Evolutionary conservation across 108 stramenopile genomes (phyloP).

Genomic region (Asterionellopsis glacialis): DNA sequence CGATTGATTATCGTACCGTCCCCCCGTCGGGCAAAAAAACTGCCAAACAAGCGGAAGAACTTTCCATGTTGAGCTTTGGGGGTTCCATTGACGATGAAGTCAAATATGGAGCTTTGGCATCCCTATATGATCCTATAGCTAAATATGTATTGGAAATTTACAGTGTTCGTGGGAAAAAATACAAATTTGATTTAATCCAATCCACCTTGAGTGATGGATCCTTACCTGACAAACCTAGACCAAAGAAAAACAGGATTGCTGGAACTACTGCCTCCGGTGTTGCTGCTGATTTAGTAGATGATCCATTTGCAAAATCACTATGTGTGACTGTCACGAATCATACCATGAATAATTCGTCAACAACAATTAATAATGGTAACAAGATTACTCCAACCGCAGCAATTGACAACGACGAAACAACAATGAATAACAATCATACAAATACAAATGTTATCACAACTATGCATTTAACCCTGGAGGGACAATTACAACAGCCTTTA

Average conservation of each 20-base stretch:
- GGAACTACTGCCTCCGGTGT: neutral
- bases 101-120: conserved; percentile 52
- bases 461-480: conserved; percentile 41
- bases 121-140: conserved; percentile 43
- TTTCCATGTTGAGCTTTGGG: conserved; percentile 55
- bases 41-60: conserved; percentile 48
- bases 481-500: conserved; percentile 13
- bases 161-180: conserved; percentile 46
- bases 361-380: neutral
- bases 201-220: conserved; percentile 45
- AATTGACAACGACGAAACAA: neutral
- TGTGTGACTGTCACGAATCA: conserved; percentile 55
- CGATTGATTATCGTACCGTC: conserved; percentile 36
- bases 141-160: conserved; percentile 58
- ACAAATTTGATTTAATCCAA: conserved; percentile 58
- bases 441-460: conserved; percentile 22
- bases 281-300: conserved; percentile 13
- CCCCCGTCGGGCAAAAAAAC: conserved; percentile 40
- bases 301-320: conserved; percentile 50
- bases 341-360: neutral
- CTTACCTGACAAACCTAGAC: conserved; percentile 17
- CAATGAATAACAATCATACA: neutral
- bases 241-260: neutral
- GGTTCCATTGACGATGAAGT: conserved; percentile 60
- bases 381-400: conserved; percentile 1